Base-by-base conservation (phyloP, 2,329 filamentous ascomycete species). In the Fusarium subtropicale region DNA sequence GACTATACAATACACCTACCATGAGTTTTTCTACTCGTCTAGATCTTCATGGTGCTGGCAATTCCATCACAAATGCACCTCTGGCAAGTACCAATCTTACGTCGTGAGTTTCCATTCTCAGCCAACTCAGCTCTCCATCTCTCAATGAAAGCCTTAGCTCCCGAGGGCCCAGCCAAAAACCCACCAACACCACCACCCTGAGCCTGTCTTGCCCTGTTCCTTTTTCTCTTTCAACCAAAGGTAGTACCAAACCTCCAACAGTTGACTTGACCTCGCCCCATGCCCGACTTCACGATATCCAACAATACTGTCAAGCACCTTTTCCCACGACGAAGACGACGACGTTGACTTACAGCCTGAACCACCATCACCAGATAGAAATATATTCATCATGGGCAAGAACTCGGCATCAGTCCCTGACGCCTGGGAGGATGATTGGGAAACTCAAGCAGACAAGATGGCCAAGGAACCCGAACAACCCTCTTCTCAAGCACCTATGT, bases 341-440 rank as follows among this genome's bases (percentile, higher is more conserved):
- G 66, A 51, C 66, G 53, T 56, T 70, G 63, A 68, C 58, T 42
- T 30, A 45, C 26, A 39, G 28, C 39, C 18, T 34, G 18, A 50
- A 33, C 16, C 39, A 46, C n/a, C 20, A 50, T 9, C 24, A 39
- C 28, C 42, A 33, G 7, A 31, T 36, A 31, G 24, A 31, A 55
- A 47, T 22, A 11, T 42, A 22, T 56, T 69, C 72, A 82, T 80
- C 77, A 84, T 84, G 84, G 74, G 76, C 71, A 83, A 82, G 81
- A 81, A 78, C 36, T 62, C 72, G 18, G 80, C 79, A 20, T 79
- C 79, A 24, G 79, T 91, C 61, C 90, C 92, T 38, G 88, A 94
- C 78, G 94, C 93, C 22, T 97, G 95, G 95, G 93, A 95, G 34
- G 86, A 97, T 74, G 92, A 97, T 76, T 98, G 94, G 94, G 92